A percentile compares a stretch with the other conserved stretches of the same genome.
Evolutionary conservation across 2,329 filamentous ascomycete genomes (phyloP).

Genomic region (Calonectria leucothoes): DNA sequence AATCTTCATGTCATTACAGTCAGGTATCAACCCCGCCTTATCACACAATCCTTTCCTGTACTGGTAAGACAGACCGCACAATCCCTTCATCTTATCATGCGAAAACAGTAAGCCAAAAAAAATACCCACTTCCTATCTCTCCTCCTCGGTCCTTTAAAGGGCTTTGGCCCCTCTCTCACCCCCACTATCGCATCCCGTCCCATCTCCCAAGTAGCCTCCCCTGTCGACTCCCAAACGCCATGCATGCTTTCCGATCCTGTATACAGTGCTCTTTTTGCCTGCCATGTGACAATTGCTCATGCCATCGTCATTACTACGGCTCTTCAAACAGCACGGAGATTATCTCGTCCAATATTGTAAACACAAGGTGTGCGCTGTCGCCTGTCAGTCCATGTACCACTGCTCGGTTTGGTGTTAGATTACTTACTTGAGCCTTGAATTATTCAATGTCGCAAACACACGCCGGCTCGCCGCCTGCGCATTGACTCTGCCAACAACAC

Average conservation of each 20-base stretch:
- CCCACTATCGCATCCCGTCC: slow-evolving; percentile 16
- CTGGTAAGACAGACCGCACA: neutral
- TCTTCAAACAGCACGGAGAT: slow-evolving; percentile 72
- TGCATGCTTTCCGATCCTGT: slow-evolving; percentile 7
- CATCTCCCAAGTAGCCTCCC: slow-evolving; percentile 6
- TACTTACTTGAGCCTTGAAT: slow-evolving; percentile 86
- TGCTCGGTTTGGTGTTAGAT: slow-evolving; percentile 5
- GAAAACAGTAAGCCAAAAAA: neutral
- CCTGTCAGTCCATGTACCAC: slow-evolving; percentile 25
- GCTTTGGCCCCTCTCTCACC: neutral
- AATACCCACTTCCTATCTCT: neutral
- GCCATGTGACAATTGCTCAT: slow-evolving; percentile 14
- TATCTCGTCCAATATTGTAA: slow-evolving; percentile 78
- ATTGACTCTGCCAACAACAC: slow-evolving; percentile 92
- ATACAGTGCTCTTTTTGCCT: neutral
- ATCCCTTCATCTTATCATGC: slow-evolving; percentile 6
- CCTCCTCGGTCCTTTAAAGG: neutral
- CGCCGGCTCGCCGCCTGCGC: slow-evolving; percentile 90
- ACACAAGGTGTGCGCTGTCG: slow-evolving; percentile 73
- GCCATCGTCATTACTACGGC: slow-evolving; percentile 22
- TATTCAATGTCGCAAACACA: slow-evolving; percentile 92
- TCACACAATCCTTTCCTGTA: neutral
- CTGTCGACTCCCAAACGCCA: slow-evolving; percentile 25
- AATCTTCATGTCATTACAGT: neutral
- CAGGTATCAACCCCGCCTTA: neutral